A percentile compares a stretch with the other conserved stretches of the same genome.
Evolutionary conservation across 768 basidiomycete species (phyloP).

Genomic region (Gloeopeniophorella convolvens): DNA sequence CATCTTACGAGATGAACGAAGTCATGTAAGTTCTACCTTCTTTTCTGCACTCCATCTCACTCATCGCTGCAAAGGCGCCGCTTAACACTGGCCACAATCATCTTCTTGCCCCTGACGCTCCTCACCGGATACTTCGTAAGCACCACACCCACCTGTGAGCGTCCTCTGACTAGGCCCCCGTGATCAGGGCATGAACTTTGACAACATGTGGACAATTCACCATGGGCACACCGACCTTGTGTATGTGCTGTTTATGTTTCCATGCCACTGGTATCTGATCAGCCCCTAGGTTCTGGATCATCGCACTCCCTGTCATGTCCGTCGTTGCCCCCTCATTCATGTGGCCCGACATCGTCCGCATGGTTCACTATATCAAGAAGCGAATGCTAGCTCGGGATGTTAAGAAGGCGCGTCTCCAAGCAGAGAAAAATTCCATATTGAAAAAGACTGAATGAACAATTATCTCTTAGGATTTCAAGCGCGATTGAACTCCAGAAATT

Average conservation of each 20-base stretch:
- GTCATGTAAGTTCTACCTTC: slow-evolving; percentile 45
- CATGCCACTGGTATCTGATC: neutral
- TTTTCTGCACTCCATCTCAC: neutral
- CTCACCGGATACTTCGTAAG: slow-evolving; percentile 68
- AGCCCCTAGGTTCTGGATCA: slow-evolving; percentile 53
- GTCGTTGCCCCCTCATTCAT: slow-evolving; percentile 48
- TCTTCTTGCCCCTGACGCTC: slow-evolving; percentile 63
- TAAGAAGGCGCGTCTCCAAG: slow-evolving; percentile 27
- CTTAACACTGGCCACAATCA: slow-evolving; percentile 61
- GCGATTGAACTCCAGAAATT: neutral
- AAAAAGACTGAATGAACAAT: neutral
- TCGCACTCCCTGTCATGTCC: slow-evolving; percentile 53
- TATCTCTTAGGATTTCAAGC: neutral
- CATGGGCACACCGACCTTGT: slow-evolving; percentile 25
- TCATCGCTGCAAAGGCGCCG: slow-evolving; percentile 40
- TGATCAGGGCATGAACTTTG: slow-evolving; percentile 62
- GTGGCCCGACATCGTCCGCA: slow-evolving; percentile 40
- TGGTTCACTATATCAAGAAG: slow-evolving; percentile 44
- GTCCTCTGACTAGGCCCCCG: neutral
- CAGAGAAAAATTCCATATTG: neutral
- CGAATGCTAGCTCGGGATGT: slow-evolving; percentile 28
- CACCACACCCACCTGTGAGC: slow-evolving; percentile 12
- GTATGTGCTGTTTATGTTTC: slow-evolving; percentile 15
- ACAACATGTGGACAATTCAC: slow-evolving; percentile 42
- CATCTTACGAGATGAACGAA: slow-evolving; percentile 70